Evolutionary conservation across 495 filamentous ascomycete species (phyloP), one percentile per base, ranked within the genome.

Genomic region (Aspergillus nidulans): DNA sequence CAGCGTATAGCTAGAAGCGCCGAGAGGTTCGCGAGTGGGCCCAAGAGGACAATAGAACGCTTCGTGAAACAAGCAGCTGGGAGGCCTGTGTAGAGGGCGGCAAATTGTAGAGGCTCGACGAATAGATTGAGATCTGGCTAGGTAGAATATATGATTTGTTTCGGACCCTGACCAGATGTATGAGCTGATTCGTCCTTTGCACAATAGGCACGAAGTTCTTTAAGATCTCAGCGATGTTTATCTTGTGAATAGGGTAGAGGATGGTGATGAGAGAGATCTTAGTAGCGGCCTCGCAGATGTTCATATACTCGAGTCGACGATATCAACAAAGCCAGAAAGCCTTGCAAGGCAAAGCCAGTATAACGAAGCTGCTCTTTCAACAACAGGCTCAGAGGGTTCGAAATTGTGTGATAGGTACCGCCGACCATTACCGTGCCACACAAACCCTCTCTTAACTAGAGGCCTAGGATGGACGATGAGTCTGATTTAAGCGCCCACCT

Each of bases 401-500:
- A 69, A 62, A 62, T 59, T 46, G 34, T 55, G 46, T 59, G 53
- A 18, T 58, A 51, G 60, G 62, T 70, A 66, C 63, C 69, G 72
- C 69, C 65, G 64, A 63, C 56, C 56, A 64, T 60, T 45, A 49
- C 66, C 64, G 68, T 69, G 66, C 65, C 64, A 69, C 72, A 69
- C 56, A 60, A 56, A 61, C 59, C 55, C 56, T 60, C 54, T 63
- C 55, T 38, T 57, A 57, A 57, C 62, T 46, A 60, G 49, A 65
- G 59, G 61, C 60, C 62, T 57, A 67, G 63, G 58, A 57, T 71
- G 61, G 57, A 69, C 54, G 65, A 72, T 64, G 61, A 64, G 64
- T 59, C 69, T 73, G 63, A 67, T 71, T 70, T 72, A 74, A 76
- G 72, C 72, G 72, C 70, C 65, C 50, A 49, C 47, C 38, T 41